phyloP scores from a whole-genome alignment of 495 filamentous ascomycete species.

The Lophium mytilinum region DNA sequence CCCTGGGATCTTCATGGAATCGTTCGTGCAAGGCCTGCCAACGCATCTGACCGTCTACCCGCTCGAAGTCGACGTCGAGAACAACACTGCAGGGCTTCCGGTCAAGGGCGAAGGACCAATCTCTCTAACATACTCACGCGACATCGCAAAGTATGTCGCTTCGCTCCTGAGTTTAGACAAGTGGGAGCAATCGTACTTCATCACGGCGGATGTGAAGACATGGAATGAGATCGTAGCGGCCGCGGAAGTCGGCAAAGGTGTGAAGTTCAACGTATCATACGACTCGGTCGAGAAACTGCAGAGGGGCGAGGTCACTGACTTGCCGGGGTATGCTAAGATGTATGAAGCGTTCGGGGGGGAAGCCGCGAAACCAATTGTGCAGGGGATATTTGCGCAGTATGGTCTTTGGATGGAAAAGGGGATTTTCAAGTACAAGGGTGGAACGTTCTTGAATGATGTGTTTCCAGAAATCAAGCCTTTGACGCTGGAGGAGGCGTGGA shows the following conservation, averaged over 20 bases:
- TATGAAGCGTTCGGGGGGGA: not conserved
- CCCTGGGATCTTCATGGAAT: constrained; percentile 9
- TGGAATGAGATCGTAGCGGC: constrained; percentile 4
- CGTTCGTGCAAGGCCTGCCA: not conserved
- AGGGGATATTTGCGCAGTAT: not conserved
- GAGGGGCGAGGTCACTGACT: constrained; percentile 1
- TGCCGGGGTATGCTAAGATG: not conserved
- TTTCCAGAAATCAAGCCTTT: constrained; percentile 7
- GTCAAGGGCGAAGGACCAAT: constrained; percentile 3
- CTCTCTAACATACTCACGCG: not conserved
- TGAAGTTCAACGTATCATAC: constrained; percentile 7
- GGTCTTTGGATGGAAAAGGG: not conserved
- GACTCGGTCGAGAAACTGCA: constrained; percentile 9
- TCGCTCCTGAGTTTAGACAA: not conserved
- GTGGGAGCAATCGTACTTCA: constrained; percentile 8
- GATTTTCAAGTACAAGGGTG: not conserved
- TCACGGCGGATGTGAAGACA: not conserved
- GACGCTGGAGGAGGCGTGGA: not conserved
- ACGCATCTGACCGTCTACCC: not conserved
- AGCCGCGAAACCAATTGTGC: not conserved
- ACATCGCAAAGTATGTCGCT: constrained; percentile 7
- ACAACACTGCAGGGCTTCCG: constrained; percentile 1
- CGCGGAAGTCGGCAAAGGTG: constrained; percentile 1
- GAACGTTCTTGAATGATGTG: not conserved
- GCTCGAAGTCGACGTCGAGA: not conserved